Percentiles rank a stretch among this genome's conserved stretches.
These are phyloP conservation scores for Carex arenaria DNA, from an alignment of 202 grass and related monocot genomes.

Conservation along the genomic window DNA sequence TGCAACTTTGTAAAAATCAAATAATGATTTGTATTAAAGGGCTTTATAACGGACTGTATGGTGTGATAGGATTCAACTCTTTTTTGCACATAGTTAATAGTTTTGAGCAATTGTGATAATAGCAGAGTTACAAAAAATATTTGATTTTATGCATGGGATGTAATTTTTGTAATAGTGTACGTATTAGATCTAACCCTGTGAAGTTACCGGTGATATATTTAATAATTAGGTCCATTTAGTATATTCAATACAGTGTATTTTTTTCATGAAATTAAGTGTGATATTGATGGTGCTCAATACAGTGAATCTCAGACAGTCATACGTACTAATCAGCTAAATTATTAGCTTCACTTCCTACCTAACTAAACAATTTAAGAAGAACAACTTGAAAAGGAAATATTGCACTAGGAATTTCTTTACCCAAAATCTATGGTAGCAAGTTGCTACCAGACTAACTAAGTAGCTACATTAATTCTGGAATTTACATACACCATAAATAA, in stretches of 20 bases:
- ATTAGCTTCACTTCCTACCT: neutral
- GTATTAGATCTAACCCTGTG: neutral
- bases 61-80: neutral
- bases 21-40: neutral
- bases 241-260: neutral
- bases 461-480: neutral
- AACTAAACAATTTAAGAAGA: neutral
- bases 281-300: no score
- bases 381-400: slow-evolving; percentile 1
- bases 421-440: slow-evolving; percentile 18
- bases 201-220: neutral
- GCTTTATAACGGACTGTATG: neutral
- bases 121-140: neutral
- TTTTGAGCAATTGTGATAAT: slow-evolving; percentile 2
- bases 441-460: neutral
- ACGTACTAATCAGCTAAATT: no score
- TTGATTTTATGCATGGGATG: neutral
- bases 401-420: slow-evolving; percentile 1
- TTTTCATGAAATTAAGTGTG: no score
- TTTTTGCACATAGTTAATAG: slow-evolving; percentile 1
- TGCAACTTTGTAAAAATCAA: neutral
- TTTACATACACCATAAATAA: slow-evolving; percentile 12
- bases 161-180: neutral
- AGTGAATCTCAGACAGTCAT: no score
- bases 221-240: neutral